Conservation (phyloP, 306 rosid genomes). For the Pueraria montana region DNA sequence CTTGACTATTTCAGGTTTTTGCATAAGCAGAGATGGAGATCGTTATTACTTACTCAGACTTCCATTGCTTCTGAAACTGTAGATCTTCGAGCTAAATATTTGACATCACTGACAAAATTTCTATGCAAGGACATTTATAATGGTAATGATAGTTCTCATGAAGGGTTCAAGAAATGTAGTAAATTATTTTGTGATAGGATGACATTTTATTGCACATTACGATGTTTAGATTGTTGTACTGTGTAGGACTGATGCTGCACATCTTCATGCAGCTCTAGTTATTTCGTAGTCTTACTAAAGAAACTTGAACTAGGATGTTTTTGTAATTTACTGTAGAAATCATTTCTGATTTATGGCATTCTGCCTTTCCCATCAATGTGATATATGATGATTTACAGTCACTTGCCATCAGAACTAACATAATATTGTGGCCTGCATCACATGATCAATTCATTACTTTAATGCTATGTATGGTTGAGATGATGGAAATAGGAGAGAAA, state of each 20-base stretch:
- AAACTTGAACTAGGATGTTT: not conserved
- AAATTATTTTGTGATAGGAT: not conserved
- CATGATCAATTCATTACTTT: not conserved
- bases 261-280: not conserved
- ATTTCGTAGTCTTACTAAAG: not conserved
- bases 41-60: slow-evolving; percentile 39
- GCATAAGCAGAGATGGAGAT: slow-evolving; percentile 36
- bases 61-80: slow-evolving; percentile 43
- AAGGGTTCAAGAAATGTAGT: slow-evolving; percentile 20
- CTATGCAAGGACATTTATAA: slow-evolving; percentile 35
- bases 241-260: not conserved
- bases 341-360: not conserved
- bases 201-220: not conserved
- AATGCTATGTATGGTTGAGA: too few species aligned
- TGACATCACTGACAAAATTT: slow-evolving; percentile 46
- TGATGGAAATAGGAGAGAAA: too few species aligned
- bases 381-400: not conserved
- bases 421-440: too few species aligned
- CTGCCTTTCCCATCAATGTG: not conserved
- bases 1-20: slow-evolving; percentile 50
- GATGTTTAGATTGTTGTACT: slow-evolving; percentile 11
- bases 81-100: slow-evolving; percentile 59
- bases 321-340: not conserved
- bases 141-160: slow-evolving; percentile 46
- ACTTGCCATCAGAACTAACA: not conserved